Conservation (phyloP, 2,329 filamentous ascomycete genomes). For the Hymenoscyphus fructigenus region DNA sequence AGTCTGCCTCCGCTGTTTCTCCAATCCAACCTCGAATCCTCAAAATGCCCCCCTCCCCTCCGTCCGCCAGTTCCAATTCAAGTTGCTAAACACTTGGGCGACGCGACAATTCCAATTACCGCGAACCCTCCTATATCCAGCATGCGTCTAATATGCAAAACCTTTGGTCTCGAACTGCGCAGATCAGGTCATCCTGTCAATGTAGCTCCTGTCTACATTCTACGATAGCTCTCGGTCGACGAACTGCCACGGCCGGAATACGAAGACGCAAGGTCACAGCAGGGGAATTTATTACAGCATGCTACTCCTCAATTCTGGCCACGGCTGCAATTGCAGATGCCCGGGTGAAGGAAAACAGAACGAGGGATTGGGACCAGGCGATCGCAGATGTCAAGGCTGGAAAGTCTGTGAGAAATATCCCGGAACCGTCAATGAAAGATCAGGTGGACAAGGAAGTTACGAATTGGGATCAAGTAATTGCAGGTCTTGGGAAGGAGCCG, state of each 20-base stretch:
- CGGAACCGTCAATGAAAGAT: neutral
- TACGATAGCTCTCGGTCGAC: constrained; percentile 48
- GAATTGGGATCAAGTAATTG: neutral
- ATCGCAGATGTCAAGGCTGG: constrained; percentile 51
- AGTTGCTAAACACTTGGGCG: neutral
- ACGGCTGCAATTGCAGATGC: constrained; percentile 64
- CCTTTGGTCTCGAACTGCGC: constrained; percentile 66
- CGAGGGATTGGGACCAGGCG: constrained; percentile 59
- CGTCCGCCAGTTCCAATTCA: neutral
- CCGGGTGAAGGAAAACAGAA: constrained; percentile 55
- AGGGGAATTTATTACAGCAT: constrained; percentile 61
- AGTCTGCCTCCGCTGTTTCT: neutral
- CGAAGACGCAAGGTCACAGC: constrained; percentile 48
- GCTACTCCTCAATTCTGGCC: constrained; percentile 67
- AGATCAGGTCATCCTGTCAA: constrained; percentile 59
- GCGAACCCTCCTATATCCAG: constrained; percentile 12
- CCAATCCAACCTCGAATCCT: neutral
- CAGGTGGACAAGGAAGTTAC: constrained; percentile 1
- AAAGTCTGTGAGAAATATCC: constrained; percentile 7
- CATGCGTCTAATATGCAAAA: constrained; percentile 57
- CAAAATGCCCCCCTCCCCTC: neutral
- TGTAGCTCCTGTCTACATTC: constrained; percentile 60
- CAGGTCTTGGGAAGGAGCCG: neutral
- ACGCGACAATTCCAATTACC: constrained; percentile 5
- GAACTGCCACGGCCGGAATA: constrained; percentile 49